These are phyloP conservation scores for Candida palmyrensis DNA, from an alignment of 805 yeast species.

Conservation along the genomic window DNA sequence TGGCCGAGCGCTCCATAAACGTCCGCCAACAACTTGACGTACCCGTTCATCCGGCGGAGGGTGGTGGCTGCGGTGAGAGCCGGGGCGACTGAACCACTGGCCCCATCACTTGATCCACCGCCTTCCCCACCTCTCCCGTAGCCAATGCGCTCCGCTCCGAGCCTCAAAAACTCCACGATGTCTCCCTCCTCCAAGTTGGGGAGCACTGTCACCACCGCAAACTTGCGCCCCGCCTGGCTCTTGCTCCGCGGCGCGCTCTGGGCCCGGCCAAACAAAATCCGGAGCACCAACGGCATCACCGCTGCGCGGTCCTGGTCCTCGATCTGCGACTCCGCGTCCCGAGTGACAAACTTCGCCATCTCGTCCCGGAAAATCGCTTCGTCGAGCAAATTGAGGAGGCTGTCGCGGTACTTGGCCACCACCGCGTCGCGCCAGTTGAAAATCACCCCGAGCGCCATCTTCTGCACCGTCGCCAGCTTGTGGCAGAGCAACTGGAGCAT, in stretches of 20 bases:
- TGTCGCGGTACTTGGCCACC: conserved; percentile 66
- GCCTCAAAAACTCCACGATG: conserved; percentile 53
- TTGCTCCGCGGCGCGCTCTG: conserved; percentile 66
- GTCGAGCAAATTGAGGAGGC: conserved; percentile 69
- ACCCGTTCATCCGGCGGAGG: conserved; percentile 58
- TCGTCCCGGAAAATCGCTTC: conserved; percentile 86
- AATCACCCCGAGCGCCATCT: conserved; percentile 64
- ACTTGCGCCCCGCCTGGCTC: conserved; percentile 65
- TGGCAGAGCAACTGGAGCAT: conserved; percentile 57
- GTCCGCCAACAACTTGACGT: conserved; percentile 55
- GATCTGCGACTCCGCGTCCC: conserved; percentile 45
- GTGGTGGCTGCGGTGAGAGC: conserved; percentile 23
- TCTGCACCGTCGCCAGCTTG: conserved; percentile 59
- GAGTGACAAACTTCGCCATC: conserved; percentile 54
- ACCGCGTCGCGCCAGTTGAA: conserved; percentile 57
- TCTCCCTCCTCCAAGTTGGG: conserved; percentile 51
- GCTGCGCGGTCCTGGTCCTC: conserved; percentile 54
- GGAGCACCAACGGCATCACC: conserved; percentile 66
- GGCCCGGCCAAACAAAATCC: conserved; percentile 84
- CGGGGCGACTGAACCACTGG: too few relatives aligned
- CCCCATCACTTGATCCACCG: too few relatives aligned
- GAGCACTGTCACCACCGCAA: conserved; percentile 60
- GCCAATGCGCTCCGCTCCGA: conserved; percentile 55
- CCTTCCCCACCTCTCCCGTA: too few relatives aligned
- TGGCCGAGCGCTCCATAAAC: conserved; percentile 56